Evolutionary conservation across 495 filamentous ascomycete species (phyloP), one percentile per base, ranked within the genome.

Genomic region (Aspergillus incahuasiensis): DNA sequence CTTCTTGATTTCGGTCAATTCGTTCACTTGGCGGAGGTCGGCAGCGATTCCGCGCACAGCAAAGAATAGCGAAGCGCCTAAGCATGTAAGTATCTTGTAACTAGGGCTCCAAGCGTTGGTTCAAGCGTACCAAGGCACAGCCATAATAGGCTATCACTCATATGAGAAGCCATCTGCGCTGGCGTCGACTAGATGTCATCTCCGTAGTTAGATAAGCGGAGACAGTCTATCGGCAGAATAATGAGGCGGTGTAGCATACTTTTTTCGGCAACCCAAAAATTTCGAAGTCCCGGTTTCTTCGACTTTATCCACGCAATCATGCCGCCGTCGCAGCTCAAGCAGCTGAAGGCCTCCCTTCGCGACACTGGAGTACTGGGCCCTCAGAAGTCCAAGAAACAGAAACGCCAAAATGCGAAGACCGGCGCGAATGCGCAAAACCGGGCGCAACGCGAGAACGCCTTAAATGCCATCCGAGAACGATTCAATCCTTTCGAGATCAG

Each of bases 401-500:
- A 86, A 66, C 88, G 86, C 62, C 81, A 87, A 68, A 83, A 85
- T 68, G 80, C 79, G 35, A 84, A 86, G 66, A 78, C 82, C 66
- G 81, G 81, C 38, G 78, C 77, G 44, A 75, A 75, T 45, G 75
- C 74, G 42, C 79, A 82, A 58, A 83, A 88, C 59, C 85, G 87
- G 59, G 80, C 87, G n/a, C 81, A 89, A 69, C 81, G 86, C 52
- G 81, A 84, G 61, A 82, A 81, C 41, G 89, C 88, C 13, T 76
- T 98, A 49, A 80, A 88, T 63, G 81, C 80, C 47, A 96, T 97
- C 65, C 87, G 94, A 59, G 91, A 97, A 55, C 83, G 90, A 60
- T 97, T 97, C 82, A 97, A 97, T 71, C 94, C 94, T 3, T 98
- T 97, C 69, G 94, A 98, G 68, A 81, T 95, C 68, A 91, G 94